These are phyloP conservation scores for Plasmopara halstedii DNA, from an alignment of 352 stramenopile genomes.

Conservation along the genomic window DNA sequence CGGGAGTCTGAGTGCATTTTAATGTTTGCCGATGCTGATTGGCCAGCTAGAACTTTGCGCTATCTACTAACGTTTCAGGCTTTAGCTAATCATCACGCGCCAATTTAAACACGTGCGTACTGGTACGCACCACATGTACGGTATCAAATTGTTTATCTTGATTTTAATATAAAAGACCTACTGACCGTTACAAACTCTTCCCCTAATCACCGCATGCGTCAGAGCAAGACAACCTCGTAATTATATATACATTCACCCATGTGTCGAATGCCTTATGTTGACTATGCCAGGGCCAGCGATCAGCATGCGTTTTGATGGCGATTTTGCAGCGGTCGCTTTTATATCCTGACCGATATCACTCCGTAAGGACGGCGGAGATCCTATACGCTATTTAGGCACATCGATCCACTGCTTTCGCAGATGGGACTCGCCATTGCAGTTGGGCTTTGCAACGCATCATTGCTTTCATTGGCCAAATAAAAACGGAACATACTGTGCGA, in stretches of 20 bases:
- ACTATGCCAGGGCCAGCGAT: not conserved
- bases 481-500: constrained; percentile 3
- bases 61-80: constrained; percentile 7
- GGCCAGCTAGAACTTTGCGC: constrained; percentile 6
- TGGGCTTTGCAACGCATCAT: constrained; percentile 20
- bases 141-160: constrained; percentile 13
- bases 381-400: constrained; percentile 2
- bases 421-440: constrained; percentile 26
- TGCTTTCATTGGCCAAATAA: constrained; percentile 14
- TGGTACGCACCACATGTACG: not conserved
- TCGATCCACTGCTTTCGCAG: constrained; percentile 13
- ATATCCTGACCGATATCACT: not conserved
- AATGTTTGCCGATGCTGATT: constrained; percentile 13
- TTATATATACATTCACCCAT: no score
- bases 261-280: constrained; percentile 1
- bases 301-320: constrained; percentile 3
- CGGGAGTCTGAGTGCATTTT: constrained; percentile 6
- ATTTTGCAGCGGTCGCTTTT: not conserved
- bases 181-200: no score
- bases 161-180: constrained; percentile 3
- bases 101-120: constrained; percentile 13
- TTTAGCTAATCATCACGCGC: constrained; percentile 13
- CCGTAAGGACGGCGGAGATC: constrained; percentile 10
- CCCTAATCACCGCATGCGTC: no score
- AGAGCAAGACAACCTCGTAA: no score